Conservation (phyloP, 1,284 basidiomycete genomes). For the Bothia castanella region DNA sequence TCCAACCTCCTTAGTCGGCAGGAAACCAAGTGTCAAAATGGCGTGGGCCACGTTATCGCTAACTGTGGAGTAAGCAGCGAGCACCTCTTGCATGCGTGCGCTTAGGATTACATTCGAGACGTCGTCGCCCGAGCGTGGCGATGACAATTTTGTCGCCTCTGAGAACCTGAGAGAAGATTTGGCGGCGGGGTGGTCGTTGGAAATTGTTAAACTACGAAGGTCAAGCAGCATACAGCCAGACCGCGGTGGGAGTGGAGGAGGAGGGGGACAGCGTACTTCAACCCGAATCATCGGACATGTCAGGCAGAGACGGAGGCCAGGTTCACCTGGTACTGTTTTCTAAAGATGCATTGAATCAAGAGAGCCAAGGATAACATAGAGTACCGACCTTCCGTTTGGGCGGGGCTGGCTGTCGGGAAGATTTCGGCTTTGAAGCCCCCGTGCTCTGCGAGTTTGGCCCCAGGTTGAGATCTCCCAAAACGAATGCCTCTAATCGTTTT, state of each 20-base stretch:
- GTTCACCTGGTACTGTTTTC: conserved; percentile 9
- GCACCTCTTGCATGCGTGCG: conserved; percentile 40
- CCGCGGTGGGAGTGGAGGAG: conserved; percentile 38
- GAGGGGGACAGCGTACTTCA: conserved; percentile 57
- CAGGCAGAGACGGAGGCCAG: conserved; percentile 20
- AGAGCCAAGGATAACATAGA: not conserved
- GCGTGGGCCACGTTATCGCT: conserved; percentile 26
- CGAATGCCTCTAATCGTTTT: conserved; percentile 45
- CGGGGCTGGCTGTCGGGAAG: conserved; percentile 3
- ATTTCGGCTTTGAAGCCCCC: conserved; percentile 11
- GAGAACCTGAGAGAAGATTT: conserved; percentile 42
- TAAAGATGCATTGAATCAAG: conserved; percentile 13
- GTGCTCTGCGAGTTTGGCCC: conserved; percentile 44
- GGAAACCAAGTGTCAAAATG: conserved; percentile 26
- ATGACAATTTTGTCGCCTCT: conserved; percentile 10
- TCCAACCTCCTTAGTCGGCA: conserved; percentile 17
- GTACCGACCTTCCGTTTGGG: conserved; percentile 24
- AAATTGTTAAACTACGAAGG: conserved; percentile 50
- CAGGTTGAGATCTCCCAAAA: conserved; percentile 54
- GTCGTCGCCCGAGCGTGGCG: not conserved
- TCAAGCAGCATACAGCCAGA: conserved; percentile 71
- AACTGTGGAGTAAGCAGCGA: conserved; percentile 45
- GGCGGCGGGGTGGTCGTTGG: conserved; percentile 30
- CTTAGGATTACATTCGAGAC: conserved; percentile 18
- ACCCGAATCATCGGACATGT: conserved; percentile 54